Conservation (phyloP, 805 yeast species). For the Starmerella scarabaei region DNA sequence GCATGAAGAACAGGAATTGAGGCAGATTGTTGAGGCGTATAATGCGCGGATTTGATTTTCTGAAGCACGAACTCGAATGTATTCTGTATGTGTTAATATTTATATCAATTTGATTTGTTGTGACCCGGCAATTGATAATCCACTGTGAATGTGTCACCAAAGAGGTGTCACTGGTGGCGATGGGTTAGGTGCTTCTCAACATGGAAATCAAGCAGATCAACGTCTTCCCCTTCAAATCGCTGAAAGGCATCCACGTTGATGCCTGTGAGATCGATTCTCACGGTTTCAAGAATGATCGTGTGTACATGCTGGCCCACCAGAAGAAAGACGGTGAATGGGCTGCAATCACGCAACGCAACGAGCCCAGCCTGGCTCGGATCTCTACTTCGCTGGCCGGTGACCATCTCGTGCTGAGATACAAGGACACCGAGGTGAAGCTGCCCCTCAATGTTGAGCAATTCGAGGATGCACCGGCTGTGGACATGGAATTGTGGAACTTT, state of each 20-base stretch:
- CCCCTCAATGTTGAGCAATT: slow-evolving; percentile 14
- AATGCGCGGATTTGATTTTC: slow-evolving; percentile 6
- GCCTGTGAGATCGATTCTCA: slow-evolving; percentile 22
- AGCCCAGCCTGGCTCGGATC: slow-evolving; percentile 22
- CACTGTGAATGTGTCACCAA: no score
- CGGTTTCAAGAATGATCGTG: slow-evolving; percentile 27
- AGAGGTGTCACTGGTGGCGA: no score
- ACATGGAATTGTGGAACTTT: slow-evolving; percentile 24
- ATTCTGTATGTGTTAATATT: no score
- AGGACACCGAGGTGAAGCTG: slow-evolving; percentile 8
- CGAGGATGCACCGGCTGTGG: slow-evolving; percentile 7
- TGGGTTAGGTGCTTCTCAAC: no score
- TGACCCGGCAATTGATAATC: no score
- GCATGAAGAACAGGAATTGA: slow-evolving; percentile 72
- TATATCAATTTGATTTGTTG: no score
- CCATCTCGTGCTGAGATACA: slow-evolving; percentile 16
- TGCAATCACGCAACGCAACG: slow-evolving; percentile 25
- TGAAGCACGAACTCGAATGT: slow-evolving; percentile 4
- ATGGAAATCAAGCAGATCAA: slow-evolving; percentile 16
- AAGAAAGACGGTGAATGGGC: slow-evolving; percentile 10
- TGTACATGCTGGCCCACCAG: slow-evolving; percentile 23
- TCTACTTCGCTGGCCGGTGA: slow-evolving; percentile 15
- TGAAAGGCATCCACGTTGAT: slow-evolving; percentile 23
- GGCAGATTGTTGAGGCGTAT: slow-evolving; percentile 69
- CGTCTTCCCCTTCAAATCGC: slow-evolving; percentile 27